Evolutionary conservation across 1,139 yeast genomes (phyloP).

Genomic region (Yamadazyma friedrichii): DNA sequence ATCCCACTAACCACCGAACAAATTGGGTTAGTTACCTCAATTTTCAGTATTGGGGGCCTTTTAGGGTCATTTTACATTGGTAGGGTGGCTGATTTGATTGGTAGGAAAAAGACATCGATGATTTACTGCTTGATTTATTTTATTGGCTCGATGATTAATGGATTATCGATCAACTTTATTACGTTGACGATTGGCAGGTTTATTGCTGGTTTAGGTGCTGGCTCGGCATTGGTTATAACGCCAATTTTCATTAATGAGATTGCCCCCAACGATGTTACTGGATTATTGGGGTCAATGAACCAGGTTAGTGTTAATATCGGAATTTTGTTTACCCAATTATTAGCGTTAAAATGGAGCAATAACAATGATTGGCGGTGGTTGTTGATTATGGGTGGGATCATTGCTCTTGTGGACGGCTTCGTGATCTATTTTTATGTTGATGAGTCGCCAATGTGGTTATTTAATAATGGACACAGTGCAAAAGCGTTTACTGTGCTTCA

Average conservation of each 20-base stretch:
- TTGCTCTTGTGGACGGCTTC: slow-evolving; percentile 52
- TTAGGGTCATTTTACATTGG: slow-evolving; percentile 77
- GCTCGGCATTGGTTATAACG: slow-evolving; percentile 79
- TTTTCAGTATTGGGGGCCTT: slow-evolving; percentile 85
- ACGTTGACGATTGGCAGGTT: slow-evolving; percentile 67
- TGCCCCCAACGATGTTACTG: slow-evolving; percentile 66
- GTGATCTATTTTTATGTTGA: slow-evolving; percentile 45
- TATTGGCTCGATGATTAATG: slow-evolving; percentile 69
- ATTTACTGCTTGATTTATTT: slow-evolving; percentile 56
- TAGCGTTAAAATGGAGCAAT: slow-evolving; percentile 70
- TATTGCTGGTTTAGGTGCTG: slow-evolving; percentile 82
- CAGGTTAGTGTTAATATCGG: slow-evolving; percentile 87
- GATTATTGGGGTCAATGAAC: slow-evolving; percentile 82
- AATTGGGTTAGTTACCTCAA: slow-evolving; percentile 78
- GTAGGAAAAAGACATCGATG: slow-evolving; percentile 60
- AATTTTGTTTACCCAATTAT: slow-evolving; percentile 70
- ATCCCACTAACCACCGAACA: slow-evolving; percentile 62
- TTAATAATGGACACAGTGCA: slow-evolving; percentile 29
- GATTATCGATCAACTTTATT: slow-evolving; percentile 44
- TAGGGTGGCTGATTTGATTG: slow-evolving; percentile 60
- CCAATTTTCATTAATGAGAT: slow-evolving; percentile 81
- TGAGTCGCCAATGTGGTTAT: slow-evolving; percentile 87
- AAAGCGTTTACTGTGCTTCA: slow-evolving; percentile 39
- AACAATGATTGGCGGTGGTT: slow-evolving; percentile 70
- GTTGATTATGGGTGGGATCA: slow-evolving; percentile 53